Evolutionary conservation across 106 monocot genomes (phyloP), one percentile per base, ranked within the genome.

Genomic region (Alisma plantagoaquatica): DNA sequence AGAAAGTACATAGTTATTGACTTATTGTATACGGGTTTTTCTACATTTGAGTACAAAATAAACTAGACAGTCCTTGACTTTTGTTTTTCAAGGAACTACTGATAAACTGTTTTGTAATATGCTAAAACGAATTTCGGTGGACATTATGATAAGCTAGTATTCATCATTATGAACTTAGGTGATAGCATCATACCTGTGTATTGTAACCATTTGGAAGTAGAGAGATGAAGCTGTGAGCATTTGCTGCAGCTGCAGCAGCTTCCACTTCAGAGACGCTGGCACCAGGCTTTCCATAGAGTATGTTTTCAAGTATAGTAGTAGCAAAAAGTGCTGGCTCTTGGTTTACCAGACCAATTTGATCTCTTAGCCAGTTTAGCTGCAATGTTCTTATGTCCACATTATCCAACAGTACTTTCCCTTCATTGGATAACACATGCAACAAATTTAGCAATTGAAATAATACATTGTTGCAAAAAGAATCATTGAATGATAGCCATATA

Each of bases 261-360:
- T 98, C 96, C 33, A 98, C 89, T 76, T 98, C 96, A 23, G 74
- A 75, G 15, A 88, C 72, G 23, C 89, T 89, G 4, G 89, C 96
- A 76, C 79, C 84, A 51, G 82, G 77, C 65, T 88, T 89, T 48
- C 89, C 96, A 55, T 89, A 98, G 10, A 98, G 71, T 73, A 98
- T 85, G 43, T 98, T 98, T 61, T 98, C 89, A 56, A 85, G 76
- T 67, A 98, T 89, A 6, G 81, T 89, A 0, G 96, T 84, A 21
- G 96, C 96, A 76, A 98, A 98, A 49, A 98, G 81, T 52, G 89
- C 89, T 20, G 96, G 96, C 32, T 98, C 96, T 81, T 98, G 96
- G 64, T 89, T 98, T 62, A 98, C 96, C 27, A 98, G 70, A 24
- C 96, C 96, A 49, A 89, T 89, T 73, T 98, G 96, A 0, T 89